phyloP scores from a whole-genome alignment of 2,329 filamentous ascomycete genomes.

The Pseudocercospora fijiensis region DNA sequence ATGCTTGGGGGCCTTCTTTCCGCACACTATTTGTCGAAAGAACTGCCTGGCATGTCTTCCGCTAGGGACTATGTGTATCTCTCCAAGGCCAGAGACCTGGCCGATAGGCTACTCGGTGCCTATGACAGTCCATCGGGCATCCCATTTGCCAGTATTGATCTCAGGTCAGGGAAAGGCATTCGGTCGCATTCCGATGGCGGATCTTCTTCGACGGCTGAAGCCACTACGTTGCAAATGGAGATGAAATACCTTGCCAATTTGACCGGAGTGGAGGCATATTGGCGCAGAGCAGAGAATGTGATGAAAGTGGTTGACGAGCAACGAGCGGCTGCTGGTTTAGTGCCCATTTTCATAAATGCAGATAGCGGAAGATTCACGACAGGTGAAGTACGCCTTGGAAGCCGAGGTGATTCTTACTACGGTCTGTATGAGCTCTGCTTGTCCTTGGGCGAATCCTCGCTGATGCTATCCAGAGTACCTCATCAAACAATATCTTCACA shows the following conservation, averaged over 20 bases:
- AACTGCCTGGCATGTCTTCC: constrained; percentile 68
- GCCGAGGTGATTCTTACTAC: constrained; percentile 95
- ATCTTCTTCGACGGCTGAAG: constrained; percentile 90
- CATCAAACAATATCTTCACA: constrained; percentile 97
- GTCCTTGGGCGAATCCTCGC: no score
- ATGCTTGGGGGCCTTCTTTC: constrained; percentile 93
- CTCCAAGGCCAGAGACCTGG: constrained; percentile 91
- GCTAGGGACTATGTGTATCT: constrained; percentile 90
- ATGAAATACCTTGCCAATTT: constrained; percentile 98
- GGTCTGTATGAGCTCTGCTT: constrained; percentile 35
- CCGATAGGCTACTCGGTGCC: constrained; percentile 79
- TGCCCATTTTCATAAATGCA: constrained; percentile 89
- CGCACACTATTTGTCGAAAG: constrained; percentile 82
- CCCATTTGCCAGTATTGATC: constrained; percentile 85
- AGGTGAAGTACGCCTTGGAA: constrained; percentile 87
- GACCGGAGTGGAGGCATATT: constrained; percentile 88
- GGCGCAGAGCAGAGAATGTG: constrained; percentile 86
- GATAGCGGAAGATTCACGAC: constrained; percentile 76
- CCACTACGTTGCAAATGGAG: constrained; percentile 87
- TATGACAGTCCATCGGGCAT: constrained; percentile 86
- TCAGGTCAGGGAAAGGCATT: constrained; percentile 73
- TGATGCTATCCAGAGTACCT: constrained; percentile 63
- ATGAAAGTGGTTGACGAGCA: constrained; percentile 89
- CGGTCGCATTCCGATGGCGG: constrained; percentile 80
- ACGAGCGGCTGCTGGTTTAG: constrained; percentile 73